Evolutionary conservation across 2,329 filamentous ascomycete species (phyloP).

Genomic region (Grosmannia serpens): DNA sequence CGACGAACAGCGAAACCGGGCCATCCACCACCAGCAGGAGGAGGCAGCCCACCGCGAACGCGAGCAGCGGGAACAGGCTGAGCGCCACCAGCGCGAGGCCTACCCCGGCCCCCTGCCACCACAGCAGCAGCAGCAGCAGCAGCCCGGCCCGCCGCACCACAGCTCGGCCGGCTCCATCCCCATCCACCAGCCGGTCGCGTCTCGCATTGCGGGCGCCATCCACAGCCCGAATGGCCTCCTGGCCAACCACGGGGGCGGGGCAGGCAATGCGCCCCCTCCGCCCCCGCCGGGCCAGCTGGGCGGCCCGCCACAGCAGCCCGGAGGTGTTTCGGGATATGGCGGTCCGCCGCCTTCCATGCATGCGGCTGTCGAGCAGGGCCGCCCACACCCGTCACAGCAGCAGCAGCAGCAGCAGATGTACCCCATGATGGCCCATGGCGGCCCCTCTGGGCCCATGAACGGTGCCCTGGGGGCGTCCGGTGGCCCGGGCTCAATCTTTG

Average conservation of each 20-base stretch:
- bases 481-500: slow-evolving; percentile 55
- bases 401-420: slow-evolving; percentile 43
- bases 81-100: slow-evolving; percentile 50
- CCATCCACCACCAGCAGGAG: slow-evolving; percentile 29
- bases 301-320: slow-evolving; percentile 28
- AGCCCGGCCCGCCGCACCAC: slow-evolving; percentile 61
- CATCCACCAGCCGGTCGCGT: slow-evolving; percentile 87
- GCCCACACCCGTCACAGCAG: slow-evolving; percentile 8
- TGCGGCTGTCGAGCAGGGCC: slow-evolving; percentile 34
- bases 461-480: slow-evolving; percentile 45
- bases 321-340: slow-evolving; percentile 39
- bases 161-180: slow-evolving; percentile 81
- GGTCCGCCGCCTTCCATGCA: slow-evolving; percentile 37
- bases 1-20: slow-evolving; percentile 34
- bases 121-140: slow-evolving; percentile 18
- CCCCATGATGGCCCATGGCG: slow-evolving; percentile 37
- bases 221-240: slow-evolving; percentile 87
- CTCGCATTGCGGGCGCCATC: slow-evolving; percentile 67
- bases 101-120: slow-evolving; percentile 22
- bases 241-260: slow-evolving; percentile 49
- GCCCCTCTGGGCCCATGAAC: slow-evolving; percentile 32
- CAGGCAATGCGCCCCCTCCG: slow-evolving; percentile 23
- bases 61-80: slow-evolving; percentile 51
- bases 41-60: slow-evolving; percentile 34
- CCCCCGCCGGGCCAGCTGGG: slow-evolving; percentile 40